phyloP scores from a whole-genome alignment of 2,329 filamentous ascomycete species.

The Teratosphaeria gauchensis region DNA sequence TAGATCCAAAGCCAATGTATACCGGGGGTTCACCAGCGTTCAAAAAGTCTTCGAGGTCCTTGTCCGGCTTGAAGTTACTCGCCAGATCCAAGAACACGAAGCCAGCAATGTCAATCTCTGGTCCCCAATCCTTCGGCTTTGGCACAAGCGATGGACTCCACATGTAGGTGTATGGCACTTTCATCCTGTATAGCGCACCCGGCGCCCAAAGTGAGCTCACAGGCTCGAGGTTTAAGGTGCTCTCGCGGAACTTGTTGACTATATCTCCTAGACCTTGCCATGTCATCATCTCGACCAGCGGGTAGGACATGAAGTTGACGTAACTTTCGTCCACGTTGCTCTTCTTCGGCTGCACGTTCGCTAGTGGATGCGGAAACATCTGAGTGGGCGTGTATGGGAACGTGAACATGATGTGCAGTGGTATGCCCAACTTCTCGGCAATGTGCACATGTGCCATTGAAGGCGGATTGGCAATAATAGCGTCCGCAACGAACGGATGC shows the following conservation, averaged over 20 bases:
- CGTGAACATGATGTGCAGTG: constrained; percentile 48
- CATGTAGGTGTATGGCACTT: constrained; percentile 67
- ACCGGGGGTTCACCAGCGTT: constrained; percentile 49
- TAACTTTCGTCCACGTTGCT: constrained; percentile 63
- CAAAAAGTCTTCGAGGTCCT: constrained; percentile 40
- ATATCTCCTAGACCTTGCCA: constrained; percentile 60
- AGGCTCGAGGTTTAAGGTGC: constrained; percentile 60
- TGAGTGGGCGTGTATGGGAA: constrained; percentile 70
- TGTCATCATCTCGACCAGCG: constrained; percentile 67
- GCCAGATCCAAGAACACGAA: constrained; percentile 29
- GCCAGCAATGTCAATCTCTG: constrained; percentile 26
- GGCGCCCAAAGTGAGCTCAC: constrained; percentile 71
- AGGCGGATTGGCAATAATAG: constrained; percentile 78
- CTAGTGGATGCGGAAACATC: constrained; percentile 67
- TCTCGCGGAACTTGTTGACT: constrained; percentile 62
- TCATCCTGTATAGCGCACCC: constrained; percentile 60
- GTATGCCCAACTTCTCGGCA: constrained; percentile 67
- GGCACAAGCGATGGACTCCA: constrained; percentile 29
- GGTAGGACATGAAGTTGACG: constrained; percentile 69
- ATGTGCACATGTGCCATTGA: constrained; percentile 71
- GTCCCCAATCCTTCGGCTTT: constrained; percentile 37
- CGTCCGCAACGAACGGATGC: constrained; percentile 58
- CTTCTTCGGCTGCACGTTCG: constrained; percentile 54
- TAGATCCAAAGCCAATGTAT: constrained; percentile 69
- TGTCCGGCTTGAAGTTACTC: constrained; percentile 24